Base-by-base conservation (phyloP, 805 yeast genomes). In the Ogataea naganishii region DNA sequence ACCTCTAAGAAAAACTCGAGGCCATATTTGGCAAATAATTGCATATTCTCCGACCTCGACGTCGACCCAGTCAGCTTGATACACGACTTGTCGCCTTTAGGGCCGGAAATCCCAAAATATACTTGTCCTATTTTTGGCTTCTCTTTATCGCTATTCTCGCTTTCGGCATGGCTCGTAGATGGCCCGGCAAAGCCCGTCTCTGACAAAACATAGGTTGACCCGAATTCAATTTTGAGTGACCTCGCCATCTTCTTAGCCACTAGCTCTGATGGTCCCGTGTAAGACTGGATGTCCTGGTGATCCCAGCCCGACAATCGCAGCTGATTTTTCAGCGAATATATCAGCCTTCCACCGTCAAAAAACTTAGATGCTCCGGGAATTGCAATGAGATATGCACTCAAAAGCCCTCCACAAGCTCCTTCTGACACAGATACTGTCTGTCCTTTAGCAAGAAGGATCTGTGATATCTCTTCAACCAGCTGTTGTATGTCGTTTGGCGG, bases 131-230 rank as follows among this genome's bases (percentile, higher is more conserved):
- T 64, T 22, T 59, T 61, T 9, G 34, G 53, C 36, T 43, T 53
- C 29, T 46, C 56, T 8, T 26, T 35, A 5, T 23, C 24, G 11
- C 34, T 30, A 4, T 46, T 29, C 14, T 23, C 15, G 14, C 54
- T 49, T 16, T 38, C 47, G 30, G 64, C 55, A 44, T 51, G 75
- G 49, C 53, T 65, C 24, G 52, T 56, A 7, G 62, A 59, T 2
- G 94, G 92, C 2, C 94, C 94, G 0, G 95, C 94, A 62, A 80
- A 79, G 1, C 95, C 95, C 1, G 92, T 78, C 51, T 84, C 95
- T 1, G 88, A 77, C 13, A 84, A 61, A 4, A 83, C 85, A 53
- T 75, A 84, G 0, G 88, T 80, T 3, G 86, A 75, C 1, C 94
- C 94, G 40, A 83, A 65, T 49, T 84, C 95, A 36, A 83, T 71